Evolutionary conservation across 1,284 basidiomycete genomes (phyloP).

Genomic region (Puccinia horiana): DNA sequence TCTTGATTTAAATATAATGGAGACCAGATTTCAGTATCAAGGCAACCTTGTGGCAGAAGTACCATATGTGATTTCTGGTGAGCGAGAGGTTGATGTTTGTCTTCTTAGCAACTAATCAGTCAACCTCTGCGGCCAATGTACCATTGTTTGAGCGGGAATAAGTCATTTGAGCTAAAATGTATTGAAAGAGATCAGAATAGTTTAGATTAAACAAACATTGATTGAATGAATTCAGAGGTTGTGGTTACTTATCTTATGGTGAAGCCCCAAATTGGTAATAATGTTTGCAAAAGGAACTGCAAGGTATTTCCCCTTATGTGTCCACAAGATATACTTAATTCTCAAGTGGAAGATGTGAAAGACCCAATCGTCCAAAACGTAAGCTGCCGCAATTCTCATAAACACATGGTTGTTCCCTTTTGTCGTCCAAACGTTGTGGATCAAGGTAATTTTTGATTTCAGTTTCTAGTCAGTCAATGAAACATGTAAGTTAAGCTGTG

Average conservation of each 20-base stretch:
- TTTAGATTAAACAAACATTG: neutral
- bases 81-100: neutral
- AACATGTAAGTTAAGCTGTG: neutral
- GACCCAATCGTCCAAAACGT: neutral
- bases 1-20: neutral
- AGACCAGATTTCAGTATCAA: neutral
- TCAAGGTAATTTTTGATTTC: neutral
- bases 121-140: neutral
- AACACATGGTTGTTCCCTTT: slow-evolving; percentile 19
- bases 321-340: slow-evolving; percentile 7
- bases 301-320: neutral
- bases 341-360: neutral
- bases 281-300: slow-evolving; percentile 16
- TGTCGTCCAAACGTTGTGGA: slow-evolving; percentile 22
- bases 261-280: neutral
- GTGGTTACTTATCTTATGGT: slow-evolving; percentile 12
- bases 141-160: neutral
- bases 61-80: neutral
- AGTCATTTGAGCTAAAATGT: neutral
- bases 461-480: neutral
- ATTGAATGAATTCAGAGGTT: neutral
- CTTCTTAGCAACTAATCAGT: neutral
- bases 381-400: neutral
- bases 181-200: too few species aligned
- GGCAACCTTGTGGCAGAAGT: neutral